Conservation (phyloP, 257 asterid species). For the Vinca minor region DNA sequence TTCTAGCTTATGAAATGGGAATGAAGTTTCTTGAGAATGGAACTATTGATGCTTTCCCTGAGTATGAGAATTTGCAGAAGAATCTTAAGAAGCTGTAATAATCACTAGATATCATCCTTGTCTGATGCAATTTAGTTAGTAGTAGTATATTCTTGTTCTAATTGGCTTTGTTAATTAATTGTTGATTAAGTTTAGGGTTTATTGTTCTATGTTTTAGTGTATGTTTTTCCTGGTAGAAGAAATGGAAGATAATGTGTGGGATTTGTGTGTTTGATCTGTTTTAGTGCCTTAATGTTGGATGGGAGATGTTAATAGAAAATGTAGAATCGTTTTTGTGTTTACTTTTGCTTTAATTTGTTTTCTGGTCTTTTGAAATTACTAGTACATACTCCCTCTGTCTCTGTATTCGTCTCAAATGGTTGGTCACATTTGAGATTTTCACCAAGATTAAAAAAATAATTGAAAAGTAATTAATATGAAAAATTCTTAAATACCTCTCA, state of each 20-base stretch:
- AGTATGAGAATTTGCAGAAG: background rate
- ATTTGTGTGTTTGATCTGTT: background rate
- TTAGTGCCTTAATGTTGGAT: background rate
- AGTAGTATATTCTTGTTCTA: background rate
- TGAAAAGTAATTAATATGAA: too few relatives aligned
- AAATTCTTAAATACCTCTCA: too few relatives aligned
- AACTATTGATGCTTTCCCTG: background rate
- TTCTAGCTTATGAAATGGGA: constrained; percentile 3
- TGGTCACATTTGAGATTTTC: too few relatives aligned
- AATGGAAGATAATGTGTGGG: too few relatives aligned
- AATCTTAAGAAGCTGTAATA: background rate
- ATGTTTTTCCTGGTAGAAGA: too few relatives aligned
- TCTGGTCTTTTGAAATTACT: too few relatives aligned
- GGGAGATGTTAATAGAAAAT: too few relatives aligned
- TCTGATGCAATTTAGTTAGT: background rate
- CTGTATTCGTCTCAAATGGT: too few relatives aligned
- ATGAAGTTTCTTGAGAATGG: background rate
- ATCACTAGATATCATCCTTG: background rate
- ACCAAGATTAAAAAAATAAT: too few relatives aligned
- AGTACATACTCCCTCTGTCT: too few relatives aligned
- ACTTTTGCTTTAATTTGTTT: too few relatives aligned
- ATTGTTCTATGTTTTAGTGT: background rate
- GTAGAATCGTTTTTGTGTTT: too few relatives aligned
- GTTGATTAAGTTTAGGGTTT: background rate
- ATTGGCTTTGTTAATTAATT: background rate